Evolutionary conservation across 305 asterid genomes (phyloP).

Genomic region (Fraxinus platypoda): DNA sequence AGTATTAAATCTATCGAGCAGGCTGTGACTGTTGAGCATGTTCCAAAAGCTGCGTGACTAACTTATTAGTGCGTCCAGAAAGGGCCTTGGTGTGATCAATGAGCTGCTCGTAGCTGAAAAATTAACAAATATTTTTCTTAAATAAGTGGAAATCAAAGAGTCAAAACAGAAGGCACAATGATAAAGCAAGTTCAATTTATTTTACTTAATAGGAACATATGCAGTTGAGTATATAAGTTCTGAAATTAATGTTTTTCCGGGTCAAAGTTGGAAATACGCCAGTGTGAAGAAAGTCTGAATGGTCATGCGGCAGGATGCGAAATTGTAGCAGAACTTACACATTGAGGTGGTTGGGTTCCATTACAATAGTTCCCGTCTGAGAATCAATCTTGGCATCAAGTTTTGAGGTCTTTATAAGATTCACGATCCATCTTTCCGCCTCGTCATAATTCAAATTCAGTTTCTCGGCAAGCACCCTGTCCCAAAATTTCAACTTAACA

Average conservation of each 20-base stretch:
- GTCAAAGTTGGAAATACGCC: background rate
- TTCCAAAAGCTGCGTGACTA: constrained; percentile 78
- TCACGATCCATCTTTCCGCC: constrained; percentile 92
- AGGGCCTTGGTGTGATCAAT: constrained; percentile 75
- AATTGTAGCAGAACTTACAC: constrained; percentile 60
- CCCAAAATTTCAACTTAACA: constrained; percentile 8
- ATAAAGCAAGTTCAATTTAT: background rate
- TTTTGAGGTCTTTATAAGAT: constrained; percentile 80
- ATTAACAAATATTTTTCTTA: constrained; percentile 13
- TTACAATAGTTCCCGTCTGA: constrained; percentile 59
- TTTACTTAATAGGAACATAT: background rate
- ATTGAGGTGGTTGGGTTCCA: constrained; percentile 82
- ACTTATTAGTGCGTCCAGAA: constrained; percentile 79
- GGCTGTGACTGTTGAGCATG: constrained; percentile 75
- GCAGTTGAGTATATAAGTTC: background rate
- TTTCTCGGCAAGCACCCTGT: constrained; percentile 91
- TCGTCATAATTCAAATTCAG: constrained; percentile 85
- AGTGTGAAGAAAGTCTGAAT: background rate
- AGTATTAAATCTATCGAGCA: constrained; percentile 42
- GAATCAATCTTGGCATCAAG: constrained; percentile 93
- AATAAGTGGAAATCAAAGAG: constrained; percentile 15
- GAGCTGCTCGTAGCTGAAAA: constrained; percentile 86
- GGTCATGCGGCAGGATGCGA: background rate
- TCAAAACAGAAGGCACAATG: background rate
- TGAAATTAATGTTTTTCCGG: background rate